These are phyloP conservation scores for Tolypocladium endophyticum DNA, from an alignment of 2,329 filamentous ascomycete genomes.

Conservation along the genomic window DNA sequence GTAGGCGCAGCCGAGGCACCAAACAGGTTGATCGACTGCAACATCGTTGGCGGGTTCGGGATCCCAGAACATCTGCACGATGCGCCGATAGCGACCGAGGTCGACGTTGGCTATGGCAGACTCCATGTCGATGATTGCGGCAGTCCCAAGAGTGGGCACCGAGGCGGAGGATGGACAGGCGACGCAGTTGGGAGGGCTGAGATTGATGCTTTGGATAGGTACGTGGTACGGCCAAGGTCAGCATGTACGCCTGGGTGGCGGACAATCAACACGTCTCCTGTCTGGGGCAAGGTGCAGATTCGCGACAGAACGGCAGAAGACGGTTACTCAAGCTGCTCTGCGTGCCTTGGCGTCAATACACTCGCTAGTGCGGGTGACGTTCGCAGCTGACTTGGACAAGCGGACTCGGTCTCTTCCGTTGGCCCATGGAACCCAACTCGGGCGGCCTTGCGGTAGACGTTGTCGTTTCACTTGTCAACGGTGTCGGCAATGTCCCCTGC, in stretches of 20 bases:
- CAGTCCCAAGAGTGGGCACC: neutral
- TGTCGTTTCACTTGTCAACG: neutral
- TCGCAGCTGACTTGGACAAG: neutral
- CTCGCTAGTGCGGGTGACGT: neutral
- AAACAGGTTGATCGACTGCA: constrained; percentile 57
- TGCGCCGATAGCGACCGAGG: constrained; percentile 63
- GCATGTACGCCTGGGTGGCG: neutral
- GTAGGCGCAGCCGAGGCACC: constrained; percentile 61
- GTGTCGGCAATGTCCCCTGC: neutral
- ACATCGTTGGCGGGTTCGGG: constrained; percentile 76
- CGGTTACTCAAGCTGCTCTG: neutral
- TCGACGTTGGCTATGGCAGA: constrained; percentile 49
- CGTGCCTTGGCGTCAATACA: neutral
- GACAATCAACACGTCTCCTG: neutral
- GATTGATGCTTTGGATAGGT: neutral
- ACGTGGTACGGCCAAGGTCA: neutral
- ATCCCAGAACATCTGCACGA: constrained; percentile 89
- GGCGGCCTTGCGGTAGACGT: neutral
- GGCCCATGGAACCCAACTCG: neutral
- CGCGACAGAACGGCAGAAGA: no score
- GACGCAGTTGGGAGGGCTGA: neutral
- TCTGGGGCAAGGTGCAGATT: neutral
- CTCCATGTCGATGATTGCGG: constrained; percentile 17
- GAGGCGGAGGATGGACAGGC: neutral
- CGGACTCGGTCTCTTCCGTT: neutral